Conservation (phyloP, 306 rosid species). For the Corylus americana region DNA sequence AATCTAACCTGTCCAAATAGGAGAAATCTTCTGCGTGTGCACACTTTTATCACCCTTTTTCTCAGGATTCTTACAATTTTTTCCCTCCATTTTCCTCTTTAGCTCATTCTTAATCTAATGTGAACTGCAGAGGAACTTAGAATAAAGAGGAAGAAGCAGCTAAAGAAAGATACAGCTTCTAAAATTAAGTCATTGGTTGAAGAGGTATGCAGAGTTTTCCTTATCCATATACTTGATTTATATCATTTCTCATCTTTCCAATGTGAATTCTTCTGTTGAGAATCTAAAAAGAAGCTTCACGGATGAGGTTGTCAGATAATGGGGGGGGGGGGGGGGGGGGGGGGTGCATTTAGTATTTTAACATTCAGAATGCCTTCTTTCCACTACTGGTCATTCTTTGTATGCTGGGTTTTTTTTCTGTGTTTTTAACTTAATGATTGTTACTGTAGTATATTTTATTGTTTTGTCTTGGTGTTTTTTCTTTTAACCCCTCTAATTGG, state of each 20-base stretch:
- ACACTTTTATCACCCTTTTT: not conserved
- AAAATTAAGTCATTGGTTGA: conserved; percentile 92
- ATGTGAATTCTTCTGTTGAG: not conserved
- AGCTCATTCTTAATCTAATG: conserved; percentile 33
- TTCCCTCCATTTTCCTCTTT: not conserved
- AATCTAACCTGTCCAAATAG: conserved; percentile 8
- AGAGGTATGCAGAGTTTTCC: conserved; percentile 62
- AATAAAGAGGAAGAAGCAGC: conserved; percentile 86
- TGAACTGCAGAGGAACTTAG: conserved; percentile 88
- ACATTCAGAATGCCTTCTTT: not conserved
- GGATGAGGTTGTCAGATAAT: not conserved
- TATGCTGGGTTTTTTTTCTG: not conserved
- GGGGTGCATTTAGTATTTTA: not conserved
- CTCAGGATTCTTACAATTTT: too few relatives aligned
- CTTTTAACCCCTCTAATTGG: not conserved
- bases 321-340: too few relatives aligned
- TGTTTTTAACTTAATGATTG: not conserved
- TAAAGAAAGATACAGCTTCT: conserved; percentile 95
- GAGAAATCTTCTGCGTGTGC: not conserved
- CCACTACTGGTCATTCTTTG: not conserved
- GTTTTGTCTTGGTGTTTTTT: not conserved
- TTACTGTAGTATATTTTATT: not conserved
- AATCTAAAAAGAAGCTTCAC: not conserved
- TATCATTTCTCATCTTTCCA: not conserved
- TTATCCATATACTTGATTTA: conserved; percentile 2